phyloP scores from a whole-genome alignment of 257 asterid species.

The Solanum infundibuliforme region DNA sequence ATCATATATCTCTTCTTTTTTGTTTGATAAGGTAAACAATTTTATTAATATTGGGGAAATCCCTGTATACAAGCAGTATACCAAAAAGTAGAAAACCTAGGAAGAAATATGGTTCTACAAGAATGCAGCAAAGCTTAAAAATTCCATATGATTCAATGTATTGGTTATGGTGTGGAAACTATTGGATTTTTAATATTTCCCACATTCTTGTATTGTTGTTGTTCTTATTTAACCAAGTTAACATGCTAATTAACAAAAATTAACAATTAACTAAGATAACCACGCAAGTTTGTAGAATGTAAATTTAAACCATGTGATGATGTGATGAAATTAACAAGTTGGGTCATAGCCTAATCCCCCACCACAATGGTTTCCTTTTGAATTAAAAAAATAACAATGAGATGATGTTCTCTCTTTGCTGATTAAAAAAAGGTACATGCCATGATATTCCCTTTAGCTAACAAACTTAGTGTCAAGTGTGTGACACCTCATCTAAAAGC shows the following conservation, averaged over 20 bases:
- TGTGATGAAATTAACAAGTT: neutral
- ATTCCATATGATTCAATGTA: neutral
- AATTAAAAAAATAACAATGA: neutral
- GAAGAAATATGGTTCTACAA: neutral
- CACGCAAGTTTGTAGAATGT: neutral
- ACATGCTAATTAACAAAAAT: neutral
- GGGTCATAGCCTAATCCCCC: neutral
- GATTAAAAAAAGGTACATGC: neutral
- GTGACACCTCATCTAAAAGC: neutral
- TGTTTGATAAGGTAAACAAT: neutral
- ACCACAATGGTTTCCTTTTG: neutral
- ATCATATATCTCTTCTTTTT: neutral
- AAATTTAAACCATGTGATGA: neutral
- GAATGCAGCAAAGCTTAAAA: neutral
- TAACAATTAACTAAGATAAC: neutral
- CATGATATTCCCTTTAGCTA: neutral
- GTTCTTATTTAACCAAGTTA: neutral
- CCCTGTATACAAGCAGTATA: neutral
- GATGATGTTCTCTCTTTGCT: neutral
- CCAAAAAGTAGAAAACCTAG: neutral
- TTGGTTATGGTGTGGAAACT: neutral
- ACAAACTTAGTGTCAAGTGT: neutral
- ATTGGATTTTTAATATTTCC: neutral
- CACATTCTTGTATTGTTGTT: neutral
- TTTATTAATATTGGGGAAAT: neutral